Evolutionary conservation across 768 basidiomycete species (phyloP).

Genomic region (Glaciozyma martinii): DNA sequence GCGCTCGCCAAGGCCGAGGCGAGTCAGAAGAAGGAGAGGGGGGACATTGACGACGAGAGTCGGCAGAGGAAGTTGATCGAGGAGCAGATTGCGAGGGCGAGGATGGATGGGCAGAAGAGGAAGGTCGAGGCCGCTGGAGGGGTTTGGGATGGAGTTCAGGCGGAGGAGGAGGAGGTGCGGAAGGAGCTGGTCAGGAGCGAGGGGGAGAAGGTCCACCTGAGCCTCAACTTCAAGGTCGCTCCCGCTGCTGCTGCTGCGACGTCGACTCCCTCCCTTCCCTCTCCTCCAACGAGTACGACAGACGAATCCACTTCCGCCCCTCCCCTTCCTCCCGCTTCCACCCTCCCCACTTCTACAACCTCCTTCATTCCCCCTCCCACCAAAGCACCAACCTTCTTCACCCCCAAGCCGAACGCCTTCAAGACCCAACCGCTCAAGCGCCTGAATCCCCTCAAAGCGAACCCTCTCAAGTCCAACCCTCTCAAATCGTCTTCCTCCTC

Average conservation of each 20-base stretch:
- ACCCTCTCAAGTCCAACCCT: slow-evolving; percentile 47
- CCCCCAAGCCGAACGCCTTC: slow-evolving; percentile 37
- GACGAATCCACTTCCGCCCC: slow-evolving; percentile 7
- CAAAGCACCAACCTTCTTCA: slow-evolving; percentile 17
- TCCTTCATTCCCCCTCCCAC: slow-evolving; percentile 7
- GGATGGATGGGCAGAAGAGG: slow-evolving; percentile 39
- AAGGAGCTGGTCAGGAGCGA: slow-evolving; percentile 26
- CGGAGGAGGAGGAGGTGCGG: slow-evolving; percentile 15
- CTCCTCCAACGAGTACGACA: not conserved
- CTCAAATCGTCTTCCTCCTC: slow-evolving; percentile 42
- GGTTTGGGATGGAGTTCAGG: not conserved
- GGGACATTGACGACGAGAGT: slow-evolving; percentile 86
- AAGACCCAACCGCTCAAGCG: slow-evolving; percentile 36
- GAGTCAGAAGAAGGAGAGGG: slow-evolving; percentile 80
- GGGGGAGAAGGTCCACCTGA: slow-evolving; percentile 26
- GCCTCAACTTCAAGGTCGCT: slow-evolving; percentile 23
- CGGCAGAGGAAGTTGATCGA: slow-evolving; percentile 78
- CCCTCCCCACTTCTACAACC: slow-evolving; percentile 32
- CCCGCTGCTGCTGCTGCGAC: slow-evolving; percentile 8
- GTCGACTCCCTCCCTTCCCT: not conserved
- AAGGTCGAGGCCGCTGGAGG: slow-evolving; percentile 10
- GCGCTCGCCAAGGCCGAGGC: slow-evolving; percentile 88
- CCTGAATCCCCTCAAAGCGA: slow-evolving; percentile 53
- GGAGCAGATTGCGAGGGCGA: slow-evolving; percentile 88
- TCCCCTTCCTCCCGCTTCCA: slow-evolving; percentile 23